phyloP scores from a whole-genome alignment of 305 asterid genomes.

The Fraxinus ornus region DNA sequence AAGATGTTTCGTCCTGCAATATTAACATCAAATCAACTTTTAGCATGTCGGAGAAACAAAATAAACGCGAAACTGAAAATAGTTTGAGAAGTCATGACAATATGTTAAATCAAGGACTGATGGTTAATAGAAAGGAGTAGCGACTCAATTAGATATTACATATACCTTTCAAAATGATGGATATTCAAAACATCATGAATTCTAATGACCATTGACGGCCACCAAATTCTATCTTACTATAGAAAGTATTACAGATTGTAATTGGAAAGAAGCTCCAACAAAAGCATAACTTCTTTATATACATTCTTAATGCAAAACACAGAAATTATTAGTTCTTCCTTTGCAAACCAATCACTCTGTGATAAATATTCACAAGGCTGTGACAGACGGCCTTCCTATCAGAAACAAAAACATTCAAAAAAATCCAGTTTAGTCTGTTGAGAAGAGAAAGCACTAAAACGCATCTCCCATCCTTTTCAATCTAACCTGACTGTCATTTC shows the following conservation, averaged over 20 bases:
- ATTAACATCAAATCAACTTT: conserved; percentile 17
- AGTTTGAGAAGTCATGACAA: conserved; percentile 6
- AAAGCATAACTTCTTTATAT: background rate
- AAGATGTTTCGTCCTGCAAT: conserved; percentile 74
- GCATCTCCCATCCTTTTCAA: background rate
- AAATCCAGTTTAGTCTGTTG: background rate
- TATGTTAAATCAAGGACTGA: background rate
- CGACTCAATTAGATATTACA: conserved; percentile 1
- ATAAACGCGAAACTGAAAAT: conserved; percentile 5
- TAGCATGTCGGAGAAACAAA: conserved; percentile 11
- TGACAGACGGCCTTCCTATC: background rate
- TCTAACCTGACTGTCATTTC: background rate
- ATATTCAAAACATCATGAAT: conserved; percentile 2
- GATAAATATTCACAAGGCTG: background rate
- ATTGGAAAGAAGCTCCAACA: conserved; percentile 7
- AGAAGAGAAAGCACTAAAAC: background rate
- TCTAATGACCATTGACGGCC: conserved; percentile 5
- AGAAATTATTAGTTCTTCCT: conserved; percentile 1
- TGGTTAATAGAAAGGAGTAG: background rate
- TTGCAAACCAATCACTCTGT: conserved; percentile 13
- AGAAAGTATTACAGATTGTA: background rate
- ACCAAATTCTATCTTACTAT: conserved; percentile 6
- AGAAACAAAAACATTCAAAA: background rate
- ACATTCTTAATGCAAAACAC: background rate
- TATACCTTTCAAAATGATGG: conserved; percentile 13